phyloP scores from a whole-genome alignment of 2,329 filamentous ascomycete genomes.

The Clarireedia homoeocarpa region DNA sequence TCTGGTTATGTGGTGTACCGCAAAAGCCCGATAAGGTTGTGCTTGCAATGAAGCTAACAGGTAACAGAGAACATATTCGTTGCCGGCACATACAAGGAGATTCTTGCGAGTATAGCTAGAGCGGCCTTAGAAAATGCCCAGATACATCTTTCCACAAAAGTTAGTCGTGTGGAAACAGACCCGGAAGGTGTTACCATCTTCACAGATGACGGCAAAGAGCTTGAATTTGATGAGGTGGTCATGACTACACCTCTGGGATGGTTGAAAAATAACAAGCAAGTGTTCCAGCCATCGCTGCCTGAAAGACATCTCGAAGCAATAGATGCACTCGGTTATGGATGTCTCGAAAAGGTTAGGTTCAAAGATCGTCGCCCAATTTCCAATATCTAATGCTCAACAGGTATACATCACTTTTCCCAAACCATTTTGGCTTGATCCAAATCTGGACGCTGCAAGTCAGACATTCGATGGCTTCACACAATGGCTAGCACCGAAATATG shows the following conservation, averaged over 20 bases:
- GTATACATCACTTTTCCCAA: conserved; percentile 46
- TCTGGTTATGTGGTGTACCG: neutral
- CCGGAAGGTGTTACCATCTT: conserved; percentile 10
- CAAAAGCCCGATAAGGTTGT: neutral
- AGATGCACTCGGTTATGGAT: conserved; percentile 37
- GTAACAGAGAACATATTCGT: conserved; percentile 27
- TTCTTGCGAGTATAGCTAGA: conserved; percentile 24
- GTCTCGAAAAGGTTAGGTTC: conserved; percentile 41
- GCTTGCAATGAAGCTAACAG: neutral
- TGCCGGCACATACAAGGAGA: conserved; percentile 27
- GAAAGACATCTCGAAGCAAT: conserved; percentile 37
- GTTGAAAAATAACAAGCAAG: conserved; percentile 34
- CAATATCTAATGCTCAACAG: conserved; percentile 12
- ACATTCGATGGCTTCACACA: conserved; percentile 44
- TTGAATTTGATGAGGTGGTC: conserved; percentile 36
- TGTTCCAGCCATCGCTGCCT: conserved; percentile 39
- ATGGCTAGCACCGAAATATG: conserved; percentile 53
- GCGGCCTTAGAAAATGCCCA: conserved; percentile 19
- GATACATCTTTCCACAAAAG: conserved; percentile 21
- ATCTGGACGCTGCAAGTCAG: conserved; percentile 5
- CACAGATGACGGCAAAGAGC: conserved; percentile 13
- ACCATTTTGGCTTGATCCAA: conserved; percentile 49
- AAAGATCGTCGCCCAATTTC: neutral
- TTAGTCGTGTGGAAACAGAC: conserved; percentile 14
- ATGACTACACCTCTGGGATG: conserved; percentile 45